Base-by-base conservation (phyloP, 257 asterid genomes). In the Pogostemon cablin region DNA sequence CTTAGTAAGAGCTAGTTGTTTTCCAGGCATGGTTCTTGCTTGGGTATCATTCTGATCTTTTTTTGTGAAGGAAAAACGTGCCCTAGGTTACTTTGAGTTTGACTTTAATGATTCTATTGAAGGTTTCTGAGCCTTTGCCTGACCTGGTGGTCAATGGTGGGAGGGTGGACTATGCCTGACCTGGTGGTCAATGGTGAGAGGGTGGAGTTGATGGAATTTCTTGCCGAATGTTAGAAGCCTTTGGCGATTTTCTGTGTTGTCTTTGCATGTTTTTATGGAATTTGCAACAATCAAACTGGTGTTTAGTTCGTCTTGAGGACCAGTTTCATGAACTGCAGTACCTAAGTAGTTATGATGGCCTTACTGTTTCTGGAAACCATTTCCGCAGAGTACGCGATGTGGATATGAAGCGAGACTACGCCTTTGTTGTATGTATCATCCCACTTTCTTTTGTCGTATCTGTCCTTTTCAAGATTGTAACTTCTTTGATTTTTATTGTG, bases 341-440 rank as follows among this genome's bases (percentile, higher is more conserved):
- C 96, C 82, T 91, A 78, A 91, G 90, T 86, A 79, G 91, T 93
- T 82, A 76, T 88, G 97, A 93, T 90, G 98, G 97, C 91, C 98
- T 93, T 90, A 90, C 85, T 89, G 87, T 93, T 93, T 93, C 88
- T 93, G 98, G 98, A 85, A 90, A 90, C 87, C 89, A 80, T 91
- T 93, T 91, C 90, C 96, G 96, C 99, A 95, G 99, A 95, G 97
- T 95, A 82, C 97, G 98, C 12, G 95, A 91, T 75, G 99, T 95
- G 97, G 98, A 95, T 83, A 89, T 95, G 99, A 95, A 91, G 92
- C 93, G 90, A 77, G 99, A 95, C 85, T 91, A 89, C 76, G 98
- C 99, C 81, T 95, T 95, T 62, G 96, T 93, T 72, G 99, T 93
- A 91, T 73, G 99, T 81, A 68, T 58, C 68, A 4, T 71, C 54